phyloP scores from a whole-genome alignment of 345 rosid genomes.

The Arabis hirsuta region DNA sequence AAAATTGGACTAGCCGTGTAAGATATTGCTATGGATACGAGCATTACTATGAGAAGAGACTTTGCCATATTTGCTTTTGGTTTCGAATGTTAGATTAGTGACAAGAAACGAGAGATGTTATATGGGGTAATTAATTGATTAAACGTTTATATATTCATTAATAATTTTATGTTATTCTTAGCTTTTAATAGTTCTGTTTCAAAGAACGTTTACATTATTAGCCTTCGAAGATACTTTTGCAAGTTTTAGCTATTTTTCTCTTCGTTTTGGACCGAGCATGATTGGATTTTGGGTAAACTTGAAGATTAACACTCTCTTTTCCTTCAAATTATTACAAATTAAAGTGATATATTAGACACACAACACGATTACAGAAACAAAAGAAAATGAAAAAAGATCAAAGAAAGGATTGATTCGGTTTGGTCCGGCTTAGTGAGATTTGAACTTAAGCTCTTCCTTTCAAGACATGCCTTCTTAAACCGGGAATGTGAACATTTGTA shows the following conservation, averaged over 20 bases:
- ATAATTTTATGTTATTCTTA: slow-evolving; percentile 15
- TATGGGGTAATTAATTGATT: slow-evolving; percentile 1
- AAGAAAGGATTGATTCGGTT: slow-evolving; percentile 29
- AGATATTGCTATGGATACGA: neutral
- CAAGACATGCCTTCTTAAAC: slow-evolving; percentile 71
- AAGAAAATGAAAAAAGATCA: neutral
- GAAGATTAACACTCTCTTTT: neutral
- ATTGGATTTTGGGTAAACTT: neutral
- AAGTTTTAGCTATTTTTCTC: neutral
- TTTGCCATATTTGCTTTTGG: slow-evolving; percentile 32
- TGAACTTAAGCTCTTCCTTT: slow-evolving; percentile 49
- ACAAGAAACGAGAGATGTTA: neutral
- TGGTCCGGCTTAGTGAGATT: slow-evolving; percentile 20
- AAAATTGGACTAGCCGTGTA: neutral
- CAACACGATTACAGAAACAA: slow-evolving; percentile 13
- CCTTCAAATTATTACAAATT: slow-evolving; percentile 35
- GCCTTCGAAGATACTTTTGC: neutral
- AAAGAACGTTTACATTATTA: neutral
- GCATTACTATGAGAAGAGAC: slow-evolving; percentile 10
- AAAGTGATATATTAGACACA: slow-evolving; percentile 33
- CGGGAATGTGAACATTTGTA: slow-evolving; percentile 69
- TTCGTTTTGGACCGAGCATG: slow-evolving; percentile 1
- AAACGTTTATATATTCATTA: slow-evolving; percentile 7
- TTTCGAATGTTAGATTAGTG: slow-evolving; percentile 3
- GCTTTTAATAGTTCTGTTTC: neutral